These are phyloP conservation scores for Debaryomyces maramus DNA, from an alignment of 805 yeast genomes.

Conservation along the genomic window DNA sequence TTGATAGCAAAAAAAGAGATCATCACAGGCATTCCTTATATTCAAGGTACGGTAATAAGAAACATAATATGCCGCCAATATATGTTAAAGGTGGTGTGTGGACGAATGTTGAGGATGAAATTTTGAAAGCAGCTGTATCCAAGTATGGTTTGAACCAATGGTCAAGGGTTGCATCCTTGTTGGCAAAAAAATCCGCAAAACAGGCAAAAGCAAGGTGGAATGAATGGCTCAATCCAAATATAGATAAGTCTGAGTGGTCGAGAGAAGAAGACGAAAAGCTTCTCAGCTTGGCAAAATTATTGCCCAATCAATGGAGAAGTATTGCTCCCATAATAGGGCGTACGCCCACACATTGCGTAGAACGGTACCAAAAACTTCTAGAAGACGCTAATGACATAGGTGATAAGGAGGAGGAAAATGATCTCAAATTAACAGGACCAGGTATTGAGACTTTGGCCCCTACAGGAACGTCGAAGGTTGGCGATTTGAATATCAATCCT, in stretches of 20 bases:
- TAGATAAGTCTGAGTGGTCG: constrained; percentile 67
- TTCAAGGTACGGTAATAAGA: neutral
- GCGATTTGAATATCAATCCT: constrained; percentile 66
- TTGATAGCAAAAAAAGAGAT: neutral
- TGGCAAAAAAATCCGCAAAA: constrained; percentile 82
- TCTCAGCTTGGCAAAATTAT: constrained; percentile 59
- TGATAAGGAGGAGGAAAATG: constrained; percentile 28
- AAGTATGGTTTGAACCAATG: constrained; percentile 95
- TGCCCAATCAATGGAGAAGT: constrained; percentile 95
- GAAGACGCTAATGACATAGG: constrained; percentile 44
- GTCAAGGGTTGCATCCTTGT: constrained; percentile 85
- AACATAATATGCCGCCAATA: constrained; percentile 47
- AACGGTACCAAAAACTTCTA: constrained; percentile 73
- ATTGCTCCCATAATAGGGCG: constrained; percentile 80
- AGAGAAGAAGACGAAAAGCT: constrained; percentile 74
- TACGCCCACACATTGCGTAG: constrained; percentile 84
- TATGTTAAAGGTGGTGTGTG: constrained; percentile 88
- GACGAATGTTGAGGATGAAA: constrained; percentile 85
- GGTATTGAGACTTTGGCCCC: constrained; percentile 54
- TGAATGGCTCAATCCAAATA: constrained; percentile 78
- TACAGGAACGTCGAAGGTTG: constrained; percentile 37
- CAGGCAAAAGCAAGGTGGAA: constrained; percentile 94
- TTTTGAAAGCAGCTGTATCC: constrained; percentile 84
- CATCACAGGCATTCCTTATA: neutral
- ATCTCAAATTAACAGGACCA: constrained; percentile 48